Evolutionary conservation across 257 asterid species (phyloP).

Genomic region (Fraxinus quadrangulata): DNA sequence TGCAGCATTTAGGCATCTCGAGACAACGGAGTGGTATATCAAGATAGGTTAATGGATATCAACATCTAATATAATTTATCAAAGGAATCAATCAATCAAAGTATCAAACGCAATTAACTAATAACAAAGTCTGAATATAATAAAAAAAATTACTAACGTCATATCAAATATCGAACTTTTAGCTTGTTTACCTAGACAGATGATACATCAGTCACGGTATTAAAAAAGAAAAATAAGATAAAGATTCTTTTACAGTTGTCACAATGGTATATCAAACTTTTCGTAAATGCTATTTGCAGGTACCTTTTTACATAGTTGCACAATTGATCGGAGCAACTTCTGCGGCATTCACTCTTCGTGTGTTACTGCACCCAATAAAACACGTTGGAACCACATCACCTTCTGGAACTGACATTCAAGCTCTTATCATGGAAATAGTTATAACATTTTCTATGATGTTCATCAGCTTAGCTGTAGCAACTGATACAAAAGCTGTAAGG

Average conservation of each 20-base stretch:
- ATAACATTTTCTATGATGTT: conserved; percentile 91
- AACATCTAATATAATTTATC: too few species aligned
- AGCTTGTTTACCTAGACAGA: too few species aligned
- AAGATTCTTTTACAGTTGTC: neutral
- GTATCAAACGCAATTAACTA: too few species aligned
- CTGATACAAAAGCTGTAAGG: conserved; percentile 92
- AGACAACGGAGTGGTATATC: neutral
- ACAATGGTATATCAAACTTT: neutral
- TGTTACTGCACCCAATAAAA: conserved; percentile 66
- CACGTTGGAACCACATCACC: conserved; percentile 77
- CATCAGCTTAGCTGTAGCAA: conserved; percentile 80
- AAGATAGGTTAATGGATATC: neutral
- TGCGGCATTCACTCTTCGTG: conserved; percentile 62
- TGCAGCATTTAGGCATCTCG: too few species aligned
- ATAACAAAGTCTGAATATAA: too few species aligned
- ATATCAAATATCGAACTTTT: too few species aligned
- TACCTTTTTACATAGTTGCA: conserved; percentile 67
- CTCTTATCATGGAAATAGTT: conserved; percentile 73
- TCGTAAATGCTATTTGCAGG: conserved; percentile 33
- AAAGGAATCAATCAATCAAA: too few species aligned
- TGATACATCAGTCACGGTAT: too few species aligned
- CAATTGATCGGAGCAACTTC: conserved; percentile 66
- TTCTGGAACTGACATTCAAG: conserved; percentile 59
- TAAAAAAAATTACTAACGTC: too few species aligned
- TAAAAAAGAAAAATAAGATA: too few species aligned